Conservation (phyloP, 2,329 filamentous ascomycete species). For the Fusarium veterinarium region DNA sequence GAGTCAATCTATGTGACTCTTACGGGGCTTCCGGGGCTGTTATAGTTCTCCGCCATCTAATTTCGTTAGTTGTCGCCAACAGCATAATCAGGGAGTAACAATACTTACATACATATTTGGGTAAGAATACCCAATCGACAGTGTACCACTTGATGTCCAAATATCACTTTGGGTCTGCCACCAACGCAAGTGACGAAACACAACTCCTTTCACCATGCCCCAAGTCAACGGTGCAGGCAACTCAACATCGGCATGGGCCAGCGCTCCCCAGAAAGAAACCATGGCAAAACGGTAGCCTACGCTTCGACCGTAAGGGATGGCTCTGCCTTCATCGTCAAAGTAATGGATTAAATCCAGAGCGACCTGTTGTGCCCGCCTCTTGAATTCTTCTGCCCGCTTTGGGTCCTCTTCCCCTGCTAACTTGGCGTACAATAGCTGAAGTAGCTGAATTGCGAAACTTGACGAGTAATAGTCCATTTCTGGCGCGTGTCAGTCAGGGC, state of each 20-base stretch:
- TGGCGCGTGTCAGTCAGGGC: conserved; percentile 39
- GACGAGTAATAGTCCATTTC: conserved; percentile 89
- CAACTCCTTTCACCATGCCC: conserved; percentile 82
- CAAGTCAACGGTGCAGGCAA: conserved; percentile 78
- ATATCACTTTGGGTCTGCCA: conserved; percentile 82
- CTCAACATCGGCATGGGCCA: conserved; percentile 81
- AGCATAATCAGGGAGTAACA: neutral
- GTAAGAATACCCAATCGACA: conserved; percentile 82
- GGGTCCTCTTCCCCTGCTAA: conserved; percentile 75
- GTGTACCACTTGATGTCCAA: conserved; percentile 78
- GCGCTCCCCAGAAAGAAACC: conserved; percentile 84
- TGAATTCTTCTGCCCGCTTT: conserved; percentile 75
- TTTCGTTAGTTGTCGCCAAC: conserved; percentile 26
- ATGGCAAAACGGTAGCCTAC: conserved; percentile 87
- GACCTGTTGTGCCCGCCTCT: conserved; percentile 71
- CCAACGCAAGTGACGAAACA: conserved; percentile 80
- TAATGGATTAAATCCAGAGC: conserved; percentile 81
- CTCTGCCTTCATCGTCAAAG: conserved; percentile 76
- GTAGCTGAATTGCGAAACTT: conserved; percentile 83
- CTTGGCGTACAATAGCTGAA: conserved; percentile 81
- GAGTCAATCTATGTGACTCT: conserved; percentile 28
- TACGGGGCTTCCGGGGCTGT: conserved; percentile 75
- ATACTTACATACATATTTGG: conserved; percentile 76
- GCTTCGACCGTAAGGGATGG: conserved; percentile 81
- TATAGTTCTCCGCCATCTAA: conserved; percentile 83